phyloP scores from a whole-genome alignment of 148 eudicot species.

The Rhododendron griersonianum region DNA sequence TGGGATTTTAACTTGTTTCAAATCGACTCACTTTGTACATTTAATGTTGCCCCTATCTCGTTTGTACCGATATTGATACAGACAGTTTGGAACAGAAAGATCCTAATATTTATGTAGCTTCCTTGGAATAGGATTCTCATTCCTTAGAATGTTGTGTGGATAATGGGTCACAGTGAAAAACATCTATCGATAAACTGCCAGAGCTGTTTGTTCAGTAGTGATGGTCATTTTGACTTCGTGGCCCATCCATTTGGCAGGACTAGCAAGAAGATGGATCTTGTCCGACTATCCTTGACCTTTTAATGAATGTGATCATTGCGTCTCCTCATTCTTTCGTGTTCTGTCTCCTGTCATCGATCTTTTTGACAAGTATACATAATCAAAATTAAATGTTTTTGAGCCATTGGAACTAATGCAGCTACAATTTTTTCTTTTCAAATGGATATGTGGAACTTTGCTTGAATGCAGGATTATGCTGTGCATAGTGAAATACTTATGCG shows the following conservation, averaged over 20 bases:
- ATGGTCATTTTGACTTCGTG: not conserved
- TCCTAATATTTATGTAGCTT: not conserved
- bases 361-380: not conserved
- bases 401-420: not conserved
- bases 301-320: not conserved
- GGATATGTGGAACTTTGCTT: not conserved
- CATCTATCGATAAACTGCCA: not conserved
- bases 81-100: not conserved
- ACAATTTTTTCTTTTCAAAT: not conserved
- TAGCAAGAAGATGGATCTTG: not conserved
- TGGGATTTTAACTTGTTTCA: not conserved
- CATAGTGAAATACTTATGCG: conserved; percentile 1
- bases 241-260: not conserved
- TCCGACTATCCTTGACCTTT: not conserved
- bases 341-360: not conserved
- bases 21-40: not conserved
- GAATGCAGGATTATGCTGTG: conserved; percentile 4
- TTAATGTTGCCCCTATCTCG: not conserved
- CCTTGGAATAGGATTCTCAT: not conserved
- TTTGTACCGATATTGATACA: not conserved
- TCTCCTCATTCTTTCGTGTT: not conserved
- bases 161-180: not conserved
- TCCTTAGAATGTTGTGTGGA: not conserved
- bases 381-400: not conserved
- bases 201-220: not conserved